Base-by-base conservation (phyloP, 345 rosid species). In the Salix arbutifolia region DNA sequence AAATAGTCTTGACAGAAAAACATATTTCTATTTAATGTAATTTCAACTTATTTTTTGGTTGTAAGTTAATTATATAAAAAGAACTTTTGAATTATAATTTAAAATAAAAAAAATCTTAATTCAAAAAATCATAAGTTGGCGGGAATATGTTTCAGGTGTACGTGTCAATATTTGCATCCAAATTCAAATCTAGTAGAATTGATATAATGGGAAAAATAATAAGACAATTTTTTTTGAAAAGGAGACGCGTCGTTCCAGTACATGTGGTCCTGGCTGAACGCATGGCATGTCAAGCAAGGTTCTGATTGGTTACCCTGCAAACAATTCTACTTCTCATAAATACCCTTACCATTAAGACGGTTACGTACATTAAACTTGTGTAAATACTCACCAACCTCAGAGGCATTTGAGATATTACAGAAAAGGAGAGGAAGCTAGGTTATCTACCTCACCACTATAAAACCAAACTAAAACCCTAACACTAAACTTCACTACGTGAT, bases 401-500 rank as follows among this genome's bases (percentile, higher is more conserved):
- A 76, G 72, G 76, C 21, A 72, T 25, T 65, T 37, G 6, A 40
- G 67, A 71, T n/a, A 67, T 67, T 9, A 37, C 18, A 18, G 4
- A 23, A 13, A 17, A 50, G 4, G 11, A 10, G 14, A 9, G 0
- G 25, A 19, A 19, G 16, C 44, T 3, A 68, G 25, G 16, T 21
- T n/a, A 19, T 12, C 48, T 38, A 40, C 21, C 56, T 50, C 1
- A 50, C 21, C 56, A 18, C 56, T 50, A 52, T 52, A n/a, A 48
- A 70, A 70, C 0, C 58, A 52, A 48, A n/a, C 25, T 13, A 26
- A 65, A 70, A n/a, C 65, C 65, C 83, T 25, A 56, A 0, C 1
- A 0, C 1, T 5, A 1, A 11, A 12, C 31, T 40, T 31, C 69
- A 83, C 81, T 85, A 91, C 97, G 91, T 91, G 96, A 93, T 91